Conservation (phyloP, 2,329 filamentous ascomycete genomes). For the Aspergillus brasiliensis region DNA sequence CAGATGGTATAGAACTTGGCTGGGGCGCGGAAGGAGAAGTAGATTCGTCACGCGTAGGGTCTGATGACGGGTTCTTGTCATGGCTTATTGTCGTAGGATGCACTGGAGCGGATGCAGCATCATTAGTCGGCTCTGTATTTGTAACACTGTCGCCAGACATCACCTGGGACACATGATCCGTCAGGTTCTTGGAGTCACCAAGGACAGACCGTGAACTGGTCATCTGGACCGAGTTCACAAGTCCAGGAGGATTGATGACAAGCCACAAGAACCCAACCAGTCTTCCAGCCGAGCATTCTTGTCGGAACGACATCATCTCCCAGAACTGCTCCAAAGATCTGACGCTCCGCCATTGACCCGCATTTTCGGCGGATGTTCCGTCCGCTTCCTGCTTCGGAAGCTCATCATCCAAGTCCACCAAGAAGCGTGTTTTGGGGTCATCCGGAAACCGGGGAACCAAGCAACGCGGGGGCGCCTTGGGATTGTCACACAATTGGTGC, state of each 20-base stretch:
- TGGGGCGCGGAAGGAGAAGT: not conserved
- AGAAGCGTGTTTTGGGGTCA: conserved; percentile 88
- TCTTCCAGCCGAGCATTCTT: conserved; percentile 91
- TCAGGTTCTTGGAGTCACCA: conserved; percentile 8
- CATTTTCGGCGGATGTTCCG: conserved; percentile 46
- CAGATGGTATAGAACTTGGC: not conserved
- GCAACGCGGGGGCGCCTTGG: conserved; percentile 74
- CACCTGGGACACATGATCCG: not conserved
- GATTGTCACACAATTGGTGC: conserved; percentile 69
- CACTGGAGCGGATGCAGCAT: not conserved
- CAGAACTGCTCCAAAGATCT: conserved; percentile 88
- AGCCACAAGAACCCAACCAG: conserved; percentile 96
- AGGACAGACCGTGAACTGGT: conserved; percentile 25
- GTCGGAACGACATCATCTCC: conserved; percentile 96
- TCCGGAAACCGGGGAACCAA: conserved; percentile 90
- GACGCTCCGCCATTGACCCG: conserved; percentile 79
- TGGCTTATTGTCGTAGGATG: not conserved
- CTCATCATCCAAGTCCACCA: conserved; percentile 86
- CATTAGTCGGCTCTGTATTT: not conserved
- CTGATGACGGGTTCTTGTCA: not conserved
- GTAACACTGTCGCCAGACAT: not conserved
- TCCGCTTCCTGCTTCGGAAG: conserved; percentile 48
- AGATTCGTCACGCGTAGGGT: not conserved
- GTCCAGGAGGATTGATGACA: conserved; percentile 68
- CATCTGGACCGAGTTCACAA: conserved; percentile 40